phyloP scores from a whole-genome alignment of 2,329 filamentous ascomycete species.

The Leptographium procerum region DNA sequence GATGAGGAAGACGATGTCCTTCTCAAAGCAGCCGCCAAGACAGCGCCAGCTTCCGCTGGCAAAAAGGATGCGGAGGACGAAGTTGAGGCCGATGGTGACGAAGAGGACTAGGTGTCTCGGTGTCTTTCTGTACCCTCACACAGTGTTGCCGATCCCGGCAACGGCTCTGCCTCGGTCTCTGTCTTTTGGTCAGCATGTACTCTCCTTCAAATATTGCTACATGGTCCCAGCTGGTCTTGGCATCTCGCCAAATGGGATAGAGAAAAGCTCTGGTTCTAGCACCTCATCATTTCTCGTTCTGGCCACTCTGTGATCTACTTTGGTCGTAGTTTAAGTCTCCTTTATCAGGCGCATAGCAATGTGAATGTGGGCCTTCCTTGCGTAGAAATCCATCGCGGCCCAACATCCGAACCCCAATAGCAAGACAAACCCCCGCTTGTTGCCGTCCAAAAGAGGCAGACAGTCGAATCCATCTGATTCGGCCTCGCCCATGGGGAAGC shows the following conservation, averaged over 20 bases:
- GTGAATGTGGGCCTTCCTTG: neutral
- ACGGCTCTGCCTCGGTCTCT: neutral
- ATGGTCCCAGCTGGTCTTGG: neutral
- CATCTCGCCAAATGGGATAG: too few species aligned
- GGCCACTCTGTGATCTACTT: neutral
- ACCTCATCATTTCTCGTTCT: neutral
- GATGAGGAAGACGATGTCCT: slow-evolving; percentile 13
- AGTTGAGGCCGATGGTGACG: slow-evolving; percentile 10
- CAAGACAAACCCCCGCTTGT: too few species aligned
- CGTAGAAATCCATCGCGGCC: neutral
- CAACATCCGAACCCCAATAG: neutral
- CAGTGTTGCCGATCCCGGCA: neutral
- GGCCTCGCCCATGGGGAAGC: neutral
- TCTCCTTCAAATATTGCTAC: neutral
- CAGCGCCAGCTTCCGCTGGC: slow-evolving; percentile 4
- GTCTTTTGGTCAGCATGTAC: neutral
- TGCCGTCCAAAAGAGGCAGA: neutral
- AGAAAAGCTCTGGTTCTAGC: neutral
- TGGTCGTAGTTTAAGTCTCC: neutral
- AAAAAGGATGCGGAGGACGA: slow-evolving; percentile 4
- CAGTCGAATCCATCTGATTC: neutral
- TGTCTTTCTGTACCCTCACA: neutral
- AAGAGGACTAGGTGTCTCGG: slow-evolving; percentile 8
- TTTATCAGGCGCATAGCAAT: too few species aligned
- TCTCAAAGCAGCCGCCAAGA: slow-evolving; percentile 9